A percentile compares a stretch with the other conserved stretches of the same genome.
Evolutionary conservation across 1,284 basidiomycete genomes (phyloP).

Genomic region (Takashimella koratensis): DNA sequence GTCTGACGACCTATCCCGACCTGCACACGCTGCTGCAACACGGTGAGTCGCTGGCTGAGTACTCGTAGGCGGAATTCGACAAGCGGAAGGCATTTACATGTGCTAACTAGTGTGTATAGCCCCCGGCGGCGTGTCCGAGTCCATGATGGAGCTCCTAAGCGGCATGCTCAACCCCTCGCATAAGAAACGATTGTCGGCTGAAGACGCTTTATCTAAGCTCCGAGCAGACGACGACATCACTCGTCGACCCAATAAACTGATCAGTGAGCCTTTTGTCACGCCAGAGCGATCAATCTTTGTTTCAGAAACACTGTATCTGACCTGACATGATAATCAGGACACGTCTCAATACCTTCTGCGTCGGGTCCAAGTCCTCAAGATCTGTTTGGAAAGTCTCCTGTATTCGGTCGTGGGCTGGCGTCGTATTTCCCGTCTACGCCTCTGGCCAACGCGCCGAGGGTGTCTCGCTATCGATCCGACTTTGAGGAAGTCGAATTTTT

Average conservation of each 20-base stretch:
- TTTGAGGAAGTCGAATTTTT: conserved; percentile 51
- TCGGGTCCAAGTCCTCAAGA: conserved; percentile 4
- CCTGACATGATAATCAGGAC: neutral
- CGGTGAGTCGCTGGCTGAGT: conserved; percentile 21
- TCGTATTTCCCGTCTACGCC: conserved; percentile 23
- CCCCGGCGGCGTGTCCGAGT: conserved; percentile 22
- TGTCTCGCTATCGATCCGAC: conserved; percentile 45
- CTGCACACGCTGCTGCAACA: conserved; percentile 37
- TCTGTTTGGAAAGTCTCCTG: conserved; percentile 29
- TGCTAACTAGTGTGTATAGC: conserved; percentile 16
- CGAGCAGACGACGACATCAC: conserved; percentile 28
- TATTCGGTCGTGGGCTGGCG: conserved; percentile 14
- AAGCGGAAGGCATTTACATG: no score
- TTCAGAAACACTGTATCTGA: neutral
- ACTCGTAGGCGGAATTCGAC: no score
- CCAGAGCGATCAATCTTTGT: no score
- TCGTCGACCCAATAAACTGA: conserved; percentile 7
- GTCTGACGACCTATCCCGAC: conserved; percentile 34
- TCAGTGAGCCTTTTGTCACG: conserved; percentile 2
- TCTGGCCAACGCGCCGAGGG: conserved; percentile 13
- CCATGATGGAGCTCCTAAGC: conserved; percentile 30
- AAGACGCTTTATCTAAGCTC: conserved; percentile 36
- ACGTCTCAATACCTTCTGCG: conserved; percentile 1
- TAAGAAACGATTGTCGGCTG: conserved; percentile 44
- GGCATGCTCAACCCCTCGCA: conserved; percentile 36